phyloP scores from a whole-genome alignment of 169 alveolate genomes.

The Babesia sp. region DNA sequence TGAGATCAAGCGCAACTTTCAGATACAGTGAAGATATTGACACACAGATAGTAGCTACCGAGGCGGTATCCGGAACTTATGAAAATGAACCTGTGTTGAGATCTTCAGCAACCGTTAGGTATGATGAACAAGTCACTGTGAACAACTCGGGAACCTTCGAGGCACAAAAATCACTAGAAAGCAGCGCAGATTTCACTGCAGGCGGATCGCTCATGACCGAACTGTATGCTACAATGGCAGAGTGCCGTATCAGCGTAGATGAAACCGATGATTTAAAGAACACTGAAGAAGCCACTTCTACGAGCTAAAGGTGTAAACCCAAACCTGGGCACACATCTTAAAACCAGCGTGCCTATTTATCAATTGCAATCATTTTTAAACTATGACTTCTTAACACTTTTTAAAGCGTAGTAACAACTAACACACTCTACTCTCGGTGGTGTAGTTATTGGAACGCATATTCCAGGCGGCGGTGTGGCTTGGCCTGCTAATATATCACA shows the following conservation, averaged over 20 bases:
- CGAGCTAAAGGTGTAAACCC: too few species aligned
- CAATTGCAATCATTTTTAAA: too few species aligned
- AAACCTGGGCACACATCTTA: too few species aligned
- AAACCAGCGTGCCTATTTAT: too few species aligned
- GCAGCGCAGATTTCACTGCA: constrained; percentile 39
- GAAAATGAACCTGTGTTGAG: constrained; percentile 45
- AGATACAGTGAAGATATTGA: constrained; percentile 31
- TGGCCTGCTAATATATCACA: too few species aligned
- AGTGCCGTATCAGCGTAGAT: constrained; percentile 42
- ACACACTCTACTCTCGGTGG: too few species aligned
- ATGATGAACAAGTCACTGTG: constrained; percentile 20
- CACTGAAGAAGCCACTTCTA: too few species aligned
- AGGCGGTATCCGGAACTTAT: constrained; percentile 21
- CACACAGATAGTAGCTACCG: background rate
- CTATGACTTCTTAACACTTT: too few species aligned
- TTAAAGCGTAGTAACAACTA: too few species aligned
- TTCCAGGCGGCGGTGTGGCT: too few species aligned
- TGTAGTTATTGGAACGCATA: too few species aligned
- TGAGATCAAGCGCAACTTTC: constrained; percentile 37
- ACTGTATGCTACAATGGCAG: constrained; percentile 60
- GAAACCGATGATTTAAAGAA: too few species aligned
- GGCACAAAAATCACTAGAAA: constrained; percentile 38
- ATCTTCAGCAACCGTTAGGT: constrained; percentile 49
- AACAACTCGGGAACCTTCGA: constrained; percentile 46
- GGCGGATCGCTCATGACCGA: constrained; percentile 50